phyloP scores from a whole-genome alignment of 352 stramenopile species.

The Pythium volutum region DNA sequence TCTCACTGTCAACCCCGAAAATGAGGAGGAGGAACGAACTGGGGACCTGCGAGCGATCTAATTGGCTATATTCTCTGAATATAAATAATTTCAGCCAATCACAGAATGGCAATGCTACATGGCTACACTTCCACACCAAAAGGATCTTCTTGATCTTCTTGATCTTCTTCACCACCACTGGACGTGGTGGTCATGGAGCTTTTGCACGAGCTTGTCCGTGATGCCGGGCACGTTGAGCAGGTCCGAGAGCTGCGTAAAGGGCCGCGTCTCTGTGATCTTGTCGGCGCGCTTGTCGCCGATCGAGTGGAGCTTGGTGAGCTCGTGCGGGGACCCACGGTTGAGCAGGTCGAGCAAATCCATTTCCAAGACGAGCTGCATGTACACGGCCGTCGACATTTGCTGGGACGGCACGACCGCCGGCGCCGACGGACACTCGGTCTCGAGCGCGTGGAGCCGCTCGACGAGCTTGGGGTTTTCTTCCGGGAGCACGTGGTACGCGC shows the following conservation, averaged over 20 bases:
- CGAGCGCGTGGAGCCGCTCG: constrained; percentile 37
- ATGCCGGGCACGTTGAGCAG: constrained; percentile 42
- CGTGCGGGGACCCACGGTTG: constrained; percentile 36
- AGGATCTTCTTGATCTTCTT: no score
- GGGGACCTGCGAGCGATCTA: background rate
- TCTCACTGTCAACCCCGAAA: background rate
- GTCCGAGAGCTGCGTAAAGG: constrained; percentile 44
- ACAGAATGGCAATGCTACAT: background rate
- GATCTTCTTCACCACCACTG: constrained; percentile 30
- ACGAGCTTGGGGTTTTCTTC: constrained; percentile 44
- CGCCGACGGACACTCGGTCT: constrained; percentile 25
- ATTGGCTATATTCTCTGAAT: constrained; percentile 27
- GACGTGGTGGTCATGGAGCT: constrained; percentile 38
- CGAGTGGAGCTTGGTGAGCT: constrained; percentile 42
- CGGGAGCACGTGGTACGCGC: constrained; percentile 45
- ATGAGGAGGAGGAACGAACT: background rate
- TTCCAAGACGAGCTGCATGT: constrained; percentile 43
- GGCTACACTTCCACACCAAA: constrained; percentile 12
- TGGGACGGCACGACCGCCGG: constrained; percentile 30
- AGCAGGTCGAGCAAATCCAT: constrained; percentile 47
- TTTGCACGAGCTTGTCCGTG: constrained; percentile 40
- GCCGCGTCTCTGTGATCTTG: constrained; percentile 38
- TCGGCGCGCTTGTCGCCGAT: constrained; percentile 56
- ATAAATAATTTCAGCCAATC: constrained; percentile 37
- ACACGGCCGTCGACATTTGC: constrained; percentile 35